A percentile compares a stretch with the other conserved stretches of the same genome.
phyloP scores from a whole-genome alignment of 2,329 filamentous ascomycete species.

The Calycina herbarum region DNA sequence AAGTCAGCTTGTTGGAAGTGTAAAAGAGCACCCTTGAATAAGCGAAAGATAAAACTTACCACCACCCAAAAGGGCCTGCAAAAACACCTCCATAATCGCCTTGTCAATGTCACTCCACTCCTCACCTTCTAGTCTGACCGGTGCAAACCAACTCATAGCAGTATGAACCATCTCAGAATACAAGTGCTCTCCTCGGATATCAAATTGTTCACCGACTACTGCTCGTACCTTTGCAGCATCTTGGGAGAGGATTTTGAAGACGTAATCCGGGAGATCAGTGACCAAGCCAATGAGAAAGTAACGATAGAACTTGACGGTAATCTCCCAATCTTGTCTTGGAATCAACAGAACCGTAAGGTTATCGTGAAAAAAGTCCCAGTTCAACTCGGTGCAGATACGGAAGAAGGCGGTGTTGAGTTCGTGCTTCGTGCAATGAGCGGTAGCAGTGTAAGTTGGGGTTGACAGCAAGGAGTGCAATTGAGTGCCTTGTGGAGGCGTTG shows the following conservation, averaged over 20 bases:
- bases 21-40: neutral
- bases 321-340: neutral
- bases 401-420: slow-evolving; percentile 4
- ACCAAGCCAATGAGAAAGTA: neutral
- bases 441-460: neutral
- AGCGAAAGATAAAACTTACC: neutral
- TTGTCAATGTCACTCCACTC: neutral
- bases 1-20: neutral
- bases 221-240: neutral
- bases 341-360: neutral
- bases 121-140: neutral
- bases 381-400: slow-evolving; percentile 2
- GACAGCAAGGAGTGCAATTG: neutral
- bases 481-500: neutral
- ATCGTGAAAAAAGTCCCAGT: neutral
- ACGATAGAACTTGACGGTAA: neutral
- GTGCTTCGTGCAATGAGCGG: neutral
- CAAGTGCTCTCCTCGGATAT: neutral
- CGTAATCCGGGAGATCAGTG: neutral
- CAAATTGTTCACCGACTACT: neutral
- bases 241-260: neutral
- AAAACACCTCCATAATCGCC: neutral
- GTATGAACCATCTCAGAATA: neutral
- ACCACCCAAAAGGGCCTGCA: neutral
- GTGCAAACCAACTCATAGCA: neutral